Base-by-base conservation (phyloP, 129 eudicot species). In the Kitagawia praeruptora region DNA sequence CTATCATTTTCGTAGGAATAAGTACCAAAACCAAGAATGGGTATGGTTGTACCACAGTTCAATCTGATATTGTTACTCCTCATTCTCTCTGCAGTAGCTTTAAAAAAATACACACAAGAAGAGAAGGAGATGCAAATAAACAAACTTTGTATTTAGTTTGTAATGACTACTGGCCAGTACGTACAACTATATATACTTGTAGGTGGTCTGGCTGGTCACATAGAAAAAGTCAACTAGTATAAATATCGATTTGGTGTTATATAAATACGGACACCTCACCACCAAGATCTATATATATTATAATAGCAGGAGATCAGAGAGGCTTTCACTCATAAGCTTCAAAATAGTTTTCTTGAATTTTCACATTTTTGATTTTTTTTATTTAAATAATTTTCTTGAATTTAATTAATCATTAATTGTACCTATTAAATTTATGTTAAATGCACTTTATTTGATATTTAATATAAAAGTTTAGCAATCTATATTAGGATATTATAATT, bases 21-120 rank as follows among this genome's bases (percentile, higher is more conserved):
- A 42, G 93, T 89, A 3, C 93, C 93, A 58, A 89, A 76, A 31
- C 91, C 93, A 72, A 89, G 72, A 0, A 83, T 28, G 11, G 93
- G 93, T 47, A 87, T 85, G 78, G 77, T 76, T 27, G 42, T 79
- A 16, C 81, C 81, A 46, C 76, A 44, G 38, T 69, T 79, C 76
- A 79, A 69, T 61, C 76, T 66, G 4, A 79, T n/a, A 23, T 45
- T 40, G 27, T 69, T 28, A 31, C 67, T 79, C 51, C 76, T 79
- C 81, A 79, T 79, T 78, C 63, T 66, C 61, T 14, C 74, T 6
- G 28, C 41, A 58, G 28, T 6, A n/a, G 34, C 66, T 58, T 0
- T 28, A 77, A 66, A 42, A 42, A 67, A 61, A 15, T 4, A 28
- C 41, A 28, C 63, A 14, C 75, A 44, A 4, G 9, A 13, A 44